Evolutionary conservation across 495 filamentous ascomycete species (phyloP), one percentile per base, ranked within the genome.

Genomic region (Talaromyces trachyspermus): DNA sequence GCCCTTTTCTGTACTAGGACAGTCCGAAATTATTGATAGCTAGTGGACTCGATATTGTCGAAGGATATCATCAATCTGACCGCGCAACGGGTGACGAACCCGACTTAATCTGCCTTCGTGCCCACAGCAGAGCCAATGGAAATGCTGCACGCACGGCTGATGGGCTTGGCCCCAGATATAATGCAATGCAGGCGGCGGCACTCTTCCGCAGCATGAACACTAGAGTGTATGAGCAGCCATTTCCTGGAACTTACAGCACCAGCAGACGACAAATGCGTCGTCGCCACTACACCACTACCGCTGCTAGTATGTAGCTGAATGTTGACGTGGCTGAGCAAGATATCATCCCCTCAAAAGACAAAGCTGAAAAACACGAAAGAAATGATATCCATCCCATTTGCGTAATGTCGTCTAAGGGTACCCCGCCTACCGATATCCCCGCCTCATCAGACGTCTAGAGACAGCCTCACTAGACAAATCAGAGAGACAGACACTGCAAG

Each of bases 81-180:
- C 44, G 9, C n/a, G 10, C 9, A 46, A 33, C 2, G 44, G 44
- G 6, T 7, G 30, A 7, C 25, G 17, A 12, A 11, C 11, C 23
- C 12, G 27, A 22, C 17, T 19, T 14, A 37, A 9, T 14, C 32
- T 46, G 6, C 44, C 30, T 24, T 36, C 22, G 5, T n/a, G 20
- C 1, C 44, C 44, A 36, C 44, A 46, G 30, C 29, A 4, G 11
- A 24, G 19, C 14, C 44, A 46, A 9, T 36, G 24, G 30, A 46
- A 37, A 36, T 22, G 30, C 11, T 37, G 17, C 44, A 46, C 23
- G 8, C 44, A 46, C 11, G 44, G 44, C 44, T 46, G 44, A 37
- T 37, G 14, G 11, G 19, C 18, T n/a, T 30, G 19, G 15, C 8
- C 26, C 44, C 30, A 46, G 19, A 36, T 26, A 37, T 46, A 36